These are phyloP conservation scores for Mrakia blollopis DNA, from an alignment of 768 basidiomycete species.

Conservation along the genomic window DNA sequence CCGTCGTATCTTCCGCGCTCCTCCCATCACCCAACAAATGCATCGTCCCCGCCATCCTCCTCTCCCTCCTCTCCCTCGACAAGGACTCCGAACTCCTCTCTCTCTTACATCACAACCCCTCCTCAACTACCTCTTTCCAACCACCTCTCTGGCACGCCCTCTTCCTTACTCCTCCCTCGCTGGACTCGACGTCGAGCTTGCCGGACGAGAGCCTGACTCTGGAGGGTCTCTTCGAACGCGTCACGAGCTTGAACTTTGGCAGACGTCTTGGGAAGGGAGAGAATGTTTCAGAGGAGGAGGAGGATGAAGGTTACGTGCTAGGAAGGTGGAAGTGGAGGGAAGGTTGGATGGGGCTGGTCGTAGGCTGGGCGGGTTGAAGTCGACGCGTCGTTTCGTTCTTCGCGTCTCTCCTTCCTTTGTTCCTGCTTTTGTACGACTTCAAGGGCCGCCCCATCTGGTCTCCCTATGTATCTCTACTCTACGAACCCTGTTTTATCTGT, in stretches of 20 bases:
- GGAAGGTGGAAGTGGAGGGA: conserved; percentile 17
- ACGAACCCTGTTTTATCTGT: not conserved
- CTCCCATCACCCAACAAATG: not conserved
- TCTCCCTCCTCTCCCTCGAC: conserved; percentile 16
- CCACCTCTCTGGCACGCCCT: not conserved
- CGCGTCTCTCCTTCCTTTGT: too few species aligned
- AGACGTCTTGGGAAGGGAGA: not conserved
- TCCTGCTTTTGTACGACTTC: too few species aligned
- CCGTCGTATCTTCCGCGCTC: not conserved
- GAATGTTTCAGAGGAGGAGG: not conserved
- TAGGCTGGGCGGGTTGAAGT: not conserved
- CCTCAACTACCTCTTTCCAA: not conserved
- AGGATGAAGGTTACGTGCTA: conserved; percentile 1
- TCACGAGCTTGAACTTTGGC: not conserved
- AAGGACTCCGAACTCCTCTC: not conserved
- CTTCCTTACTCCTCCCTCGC: not conserved
- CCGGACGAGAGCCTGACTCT: not conserved
- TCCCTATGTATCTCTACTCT: too few species aligned
- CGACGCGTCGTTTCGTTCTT: not conserved
- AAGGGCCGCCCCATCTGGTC: too few species aligned
- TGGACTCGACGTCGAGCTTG: not conserved
- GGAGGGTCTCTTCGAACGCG: not conserved
- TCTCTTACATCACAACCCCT: not conserved
- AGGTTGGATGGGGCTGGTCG: not conserved
- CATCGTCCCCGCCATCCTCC: not conserved